These are phyloP conservation scores for Daldinia loculata DNA, from an alignment of 495 filamentous ascomycete genomes.

Conservation along the genomic window DNA sequence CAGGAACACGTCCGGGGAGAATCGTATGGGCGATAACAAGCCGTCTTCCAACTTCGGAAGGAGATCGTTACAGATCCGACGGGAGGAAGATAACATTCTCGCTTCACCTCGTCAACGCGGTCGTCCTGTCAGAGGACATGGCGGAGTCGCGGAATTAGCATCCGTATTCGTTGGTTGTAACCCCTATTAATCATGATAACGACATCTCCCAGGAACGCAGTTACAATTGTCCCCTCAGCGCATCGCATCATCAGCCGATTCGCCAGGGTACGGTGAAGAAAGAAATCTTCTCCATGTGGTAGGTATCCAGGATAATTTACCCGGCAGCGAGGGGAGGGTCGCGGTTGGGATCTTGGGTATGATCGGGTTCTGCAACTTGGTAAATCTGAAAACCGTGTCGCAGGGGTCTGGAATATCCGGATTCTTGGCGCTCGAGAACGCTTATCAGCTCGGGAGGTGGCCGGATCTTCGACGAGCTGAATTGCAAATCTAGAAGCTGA, in stretches of 20 bases:
- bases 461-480: slow-evolving; percentile 36
- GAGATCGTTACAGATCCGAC: slow-evolving; percentile 17
- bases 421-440: slow-evolving; percentile 27
- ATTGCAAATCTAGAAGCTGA: slow-evolving; percentile 30
- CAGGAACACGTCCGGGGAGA: slow-evolving; percentile 27
- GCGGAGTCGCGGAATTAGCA: slow-evolving; percentile 19
- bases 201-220: slow-evolving; percentile 10
- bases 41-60: slow-evolving; percentile 37
- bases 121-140: slow-evolving; percentile 1
- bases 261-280: slow-evolving; percentile 3
- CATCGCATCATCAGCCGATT: slow-evolving; percentile 9
- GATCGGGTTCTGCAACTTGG: slow-evolving; percentile 17
- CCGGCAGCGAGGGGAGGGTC: slow-evolving; percentile 23
- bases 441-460: slow-evolving; percentile 31
- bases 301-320: slow-evolving; percentile 31
- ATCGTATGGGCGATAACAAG: slow-evolving; percentile 27
- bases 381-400: slow-evolving; percentile 25
- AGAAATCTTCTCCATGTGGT: slow-evolving; percentile 10
- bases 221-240: not conserved
- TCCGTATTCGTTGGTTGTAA: slow-evolving; percentile 22
- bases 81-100: slow-evolving; percentile 22
- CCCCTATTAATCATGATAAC: slow-evolving; percentile 15
- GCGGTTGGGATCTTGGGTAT: slow-evolving; percentile 25
- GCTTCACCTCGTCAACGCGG: slow-evolving; percentile 3
- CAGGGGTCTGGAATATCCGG: slow-evolving; percentile 33